These are phyloP conservation scores for Sarocladium kiliense DNA, from an alignment of 2,329 filamentous ascomycete species.

Conservation along the genomic window DNA sequence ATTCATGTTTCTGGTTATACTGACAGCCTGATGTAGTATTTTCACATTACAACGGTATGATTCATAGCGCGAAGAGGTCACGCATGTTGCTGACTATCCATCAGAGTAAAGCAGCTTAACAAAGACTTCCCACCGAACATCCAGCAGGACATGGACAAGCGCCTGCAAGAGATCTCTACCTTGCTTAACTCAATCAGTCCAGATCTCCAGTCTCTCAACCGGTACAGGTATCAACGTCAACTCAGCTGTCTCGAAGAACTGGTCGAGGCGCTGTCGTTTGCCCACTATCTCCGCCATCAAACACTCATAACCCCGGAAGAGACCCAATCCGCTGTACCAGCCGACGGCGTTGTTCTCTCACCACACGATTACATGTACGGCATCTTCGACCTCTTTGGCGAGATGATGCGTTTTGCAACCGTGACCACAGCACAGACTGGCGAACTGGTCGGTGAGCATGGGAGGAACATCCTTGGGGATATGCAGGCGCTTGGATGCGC, in stretches of 20 bases:
- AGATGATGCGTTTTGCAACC: conserved; percentile 95
- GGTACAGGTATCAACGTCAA: conserved; percentile 73
- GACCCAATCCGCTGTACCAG: conserved; percentile 42
- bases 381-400: conserved; percentile 88
- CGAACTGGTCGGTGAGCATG: conserved; percentile 32
- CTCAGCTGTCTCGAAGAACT: conserved; percentile 90
- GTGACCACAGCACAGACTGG: conserved; percentile 77
- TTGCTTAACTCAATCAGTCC: conserved; percentile 63
- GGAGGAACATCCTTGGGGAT: conserved; percentile 68
- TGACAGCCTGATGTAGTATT: conserved; percentile 13
- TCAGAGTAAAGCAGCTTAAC: conserved; percentile 59
- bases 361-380: conserved; percentile 85
- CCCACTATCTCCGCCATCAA: conserved; percentile 79
- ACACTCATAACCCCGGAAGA: conserved; percentile 65
- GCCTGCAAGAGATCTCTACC: conserved; percentile 64
- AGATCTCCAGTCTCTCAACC: conserved; percentile 75
- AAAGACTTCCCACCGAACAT: conserved; percentile 63
- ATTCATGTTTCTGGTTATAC: background rate
- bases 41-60: conserved; percentile 16
- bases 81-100: background rate
- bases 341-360: conserved; percentile 56
- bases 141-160: conserved; percentile 62
- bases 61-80: background rate
- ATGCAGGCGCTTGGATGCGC: conserved; percentile 71
- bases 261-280: conserved; percentile 85